Percentiles rank a stretch among this genome's conserved stretches.
Evolutionary conservation across 148 eudicot species (phyloP).

Genomic region (Vaccinium darrowii): DNA sequence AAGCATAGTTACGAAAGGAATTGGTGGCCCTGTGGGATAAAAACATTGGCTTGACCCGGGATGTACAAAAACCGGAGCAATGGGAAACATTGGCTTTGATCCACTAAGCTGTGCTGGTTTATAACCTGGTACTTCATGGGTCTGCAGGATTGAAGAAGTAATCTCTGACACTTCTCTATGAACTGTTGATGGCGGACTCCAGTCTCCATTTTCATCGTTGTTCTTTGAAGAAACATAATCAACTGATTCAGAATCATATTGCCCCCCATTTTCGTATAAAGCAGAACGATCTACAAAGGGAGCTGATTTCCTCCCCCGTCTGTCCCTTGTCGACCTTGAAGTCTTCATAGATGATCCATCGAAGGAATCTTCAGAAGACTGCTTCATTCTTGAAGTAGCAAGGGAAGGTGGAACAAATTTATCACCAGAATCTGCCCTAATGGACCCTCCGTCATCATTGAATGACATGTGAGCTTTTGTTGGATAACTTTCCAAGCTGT

Average conservation of each 20-base stretch:
- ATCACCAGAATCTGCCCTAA: conserved; percentile 14
- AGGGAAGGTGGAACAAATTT: conserved; percentile 31
- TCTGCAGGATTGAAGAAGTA: conserved; percentile 22
- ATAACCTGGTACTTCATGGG: conserved; percentile 25
- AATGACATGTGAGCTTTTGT: conserved; percentile 2
- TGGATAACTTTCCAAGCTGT: conserved; percentile 13
- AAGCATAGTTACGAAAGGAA: conserved; percentile 48
- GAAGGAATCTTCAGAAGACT: conserved; percentile 43
- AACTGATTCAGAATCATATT: conserved; percentile 17
- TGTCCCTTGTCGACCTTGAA: conserved; percentile 22
- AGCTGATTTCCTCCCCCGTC: conserved; percentile 25
- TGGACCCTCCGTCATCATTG: conserved; percentile 10
- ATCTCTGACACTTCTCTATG: conserved; percentile 18
- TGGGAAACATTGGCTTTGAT: conserved; percentile 31
- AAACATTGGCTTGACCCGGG: conserved; percentile 40
- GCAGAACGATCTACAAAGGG: conserved; percentile 21
- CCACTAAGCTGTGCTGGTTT: conserved; percentile 25
- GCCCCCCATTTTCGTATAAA: conserved; percentile 15
- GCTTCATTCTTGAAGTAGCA: conserved; percentile 34
- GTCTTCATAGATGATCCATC: conserved; percentile 33
- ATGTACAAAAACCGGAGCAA: conserved; percentile 30
- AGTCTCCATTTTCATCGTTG: conserved; percentile 27
- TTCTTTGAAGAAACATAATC: conserved; percentile 25
- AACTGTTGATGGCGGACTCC: conserved; percentile 28
- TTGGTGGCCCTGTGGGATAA: conserved; percentile 46